Base-by-base conservation (phyloP, 495 filamentous ascomycete genomes). In the Tuber aestivum region DNA sequence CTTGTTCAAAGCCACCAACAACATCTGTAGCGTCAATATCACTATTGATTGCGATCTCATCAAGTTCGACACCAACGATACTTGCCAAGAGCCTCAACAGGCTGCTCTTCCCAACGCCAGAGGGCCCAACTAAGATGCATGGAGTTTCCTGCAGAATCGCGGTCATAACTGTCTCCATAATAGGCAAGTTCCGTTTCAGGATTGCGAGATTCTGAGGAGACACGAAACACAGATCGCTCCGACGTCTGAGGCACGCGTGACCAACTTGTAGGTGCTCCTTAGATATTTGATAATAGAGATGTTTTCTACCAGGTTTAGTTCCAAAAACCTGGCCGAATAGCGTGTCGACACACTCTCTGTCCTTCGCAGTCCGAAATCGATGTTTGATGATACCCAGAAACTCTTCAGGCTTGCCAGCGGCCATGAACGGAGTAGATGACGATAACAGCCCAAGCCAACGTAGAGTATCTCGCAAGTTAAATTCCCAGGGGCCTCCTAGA, bases 1-100 rank as follows among this genome's bases (percentile, higher is more conserved):
- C 90, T 84, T 99, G 96, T 81, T 98, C 96, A 82, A 96, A 99
- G 0, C 95, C 94, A 78, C 96, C 96, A 72, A 99, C 92, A 37
- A 99, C 87, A 82, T 99, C 96, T 90, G 95, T 97, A 23, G 95
- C 93, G 84, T 99, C 96, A 70, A 95, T 92, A 77, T 98, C 96
- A 6, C 93, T 89, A 83, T 96, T 97, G 79, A 98, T 86, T 18
- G 94, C 89, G 73, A 97, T 90, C 65, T 92, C 91, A 65, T 92
- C 87, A 20, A 97, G 84, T 8, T 88, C 85, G 61, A 90, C 91
- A 40, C 95, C 95, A 73, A 88, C 87, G 41, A 91, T 80, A 45
- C 91, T 89, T 27, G 96, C 94, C n/a, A 97, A 85, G 71, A 94
- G 91, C 56, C 89, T 86, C 32, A 99, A 86, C 3, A 97, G 83